Evolutionary conservation across 345 rosid genomes (phyloP), one percentile per base, ranked within the genome.

Genomic region (Boechera retrofracta): DNA sequence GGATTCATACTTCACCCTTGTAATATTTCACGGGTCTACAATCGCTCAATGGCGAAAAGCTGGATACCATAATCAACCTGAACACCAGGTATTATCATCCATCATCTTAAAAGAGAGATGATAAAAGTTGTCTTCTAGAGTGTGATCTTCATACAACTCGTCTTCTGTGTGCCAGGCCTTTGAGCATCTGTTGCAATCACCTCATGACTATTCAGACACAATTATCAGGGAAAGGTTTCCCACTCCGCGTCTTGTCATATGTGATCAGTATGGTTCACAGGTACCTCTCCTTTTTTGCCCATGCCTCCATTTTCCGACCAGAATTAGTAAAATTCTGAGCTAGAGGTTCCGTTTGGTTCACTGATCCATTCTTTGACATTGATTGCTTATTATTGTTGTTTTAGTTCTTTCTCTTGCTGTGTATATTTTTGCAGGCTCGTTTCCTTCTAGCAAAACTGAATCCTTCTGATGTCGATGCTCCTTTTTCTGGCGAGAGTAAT

Each of bases 191-290:
- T 87, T 95, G 67, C 89, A 87, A 75, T 89, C 87, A 42, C 99
- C 99, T 71, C 76, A 13, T 49, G 92, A 84, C 75, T 88, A 86
- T 70, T 81, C 85, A n/a, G 88, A 84, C 65, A 82, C 77, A 26
- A 87, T 91, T 68, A 83, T 95, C 67, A 91, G 76, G 71, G 89
- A 95, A 78, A 88, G 99, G 85, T 95, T 95, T 80, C 99, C 98
- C 6, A 86, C 83, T 31, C 98, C 99, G 55, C 98, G 99, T 53
- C 76, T 95, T 16, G 99, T 92, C 53, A 79, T 87, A 57, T 95
- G 98, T 64, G 97, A 95, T 86, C 99, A 95, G 81, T 88, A 92
- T 82, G 96, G 98, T 73, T 95, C 99, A 48, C 99, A 92, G 99
- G 98, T 92, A 49, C 47, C 85, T 71, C 33, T 3, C 24, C 45